Conservation (phyloP, 257 asterid species). For the Solanum etuberosum region DNA sequence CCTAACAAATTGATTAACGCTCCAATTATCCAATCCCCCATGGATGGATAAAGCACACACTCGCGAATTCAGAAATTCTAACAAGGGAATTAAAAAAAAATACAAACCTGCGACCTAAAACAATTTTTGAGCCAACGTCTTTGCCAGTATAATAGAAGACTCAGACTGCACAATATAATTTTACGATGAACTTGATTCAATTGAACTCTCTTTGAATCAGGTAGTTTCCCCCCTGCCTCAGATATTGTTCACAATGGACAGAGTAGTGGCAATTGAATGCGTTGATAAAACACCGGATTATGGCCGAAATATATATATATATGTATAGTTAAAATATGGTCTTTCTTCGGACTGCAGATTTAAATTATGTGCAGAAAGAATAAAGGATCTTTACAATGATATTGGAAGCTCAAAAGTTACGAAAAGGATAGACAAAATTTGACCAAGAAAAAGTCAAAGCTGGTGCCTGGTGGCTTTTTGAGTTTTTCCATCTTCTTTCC, state of each 20-base stretch:
- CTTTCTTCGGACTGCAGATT: neutral
- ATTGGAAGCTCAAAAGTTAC: neutral
- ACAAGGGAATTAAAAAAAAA: neutral
- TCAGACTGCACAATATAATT: neutral
- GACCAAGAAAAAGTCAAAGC: neutral
- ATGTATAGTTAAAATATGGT: too few species aligned
- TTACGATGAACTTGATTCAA: neutral
- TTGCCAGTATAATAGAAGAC: neutral
- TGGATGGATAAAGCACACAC: neutral
- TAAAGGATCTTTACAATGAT: neutral
- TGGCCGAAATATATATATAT: neutral
- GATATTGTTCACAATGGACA: neutral
- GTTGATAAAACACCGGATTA: neutral
- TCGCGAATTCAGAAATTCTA: neutral
- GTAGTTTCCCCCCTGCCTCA: neutral
- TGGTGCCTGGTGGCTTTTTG: neutral
- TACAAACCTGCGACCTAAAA: neutral
- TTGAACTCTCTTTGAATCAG: neutral
- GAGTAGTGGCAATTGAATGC: neutral
- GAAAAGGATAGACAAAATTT: neutral
- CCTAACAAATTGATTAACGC: constrained; percentile 78
- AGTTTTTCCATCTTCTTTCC: neutral
- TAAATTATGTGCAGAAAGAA: neutral
- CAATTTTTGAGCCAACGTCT: neutral
- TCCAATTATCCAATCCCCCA: constrained; percentile 94